phyloP scores from a whole-genome alignment of 2,329 filamentous ascomycete species.

The Coniochaeta sp. region DNA sequence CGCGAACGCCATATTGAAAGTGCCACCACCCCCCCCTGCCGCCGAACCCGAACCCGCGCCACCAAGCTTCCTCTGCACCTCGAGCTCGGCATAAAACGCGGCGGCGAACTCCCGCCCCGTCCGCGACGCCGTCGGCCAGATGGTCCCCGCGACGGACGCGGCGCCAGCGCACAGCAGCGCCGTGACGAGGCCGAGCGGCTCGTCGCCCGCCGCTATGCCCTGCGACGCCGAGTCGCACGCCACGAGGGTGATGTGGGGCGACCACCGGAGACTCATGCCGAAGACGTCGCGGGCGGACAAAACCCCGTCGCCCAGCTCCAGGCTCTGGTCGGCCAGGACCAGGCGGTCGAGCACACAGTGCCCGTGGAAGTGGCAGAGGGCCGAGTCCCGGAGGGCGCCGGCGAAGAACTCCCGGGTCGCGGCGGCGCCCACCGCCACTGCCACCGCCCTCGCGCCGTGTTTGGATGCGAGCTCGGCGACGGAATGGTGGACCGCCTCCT shows the following conservation, averaged over 20 bases:
- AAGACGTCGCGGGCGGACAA: background rate
- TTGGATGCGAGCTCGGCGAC: background rate
- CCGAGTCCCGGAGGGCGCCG: background rate
- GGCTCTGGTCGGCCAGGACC: background rate
- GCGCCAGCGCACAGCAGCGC: background rate
- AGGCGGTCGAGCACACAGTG: background rate
- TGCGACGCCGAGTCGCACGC: background rate
- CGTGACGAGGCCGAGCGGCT: background rate
- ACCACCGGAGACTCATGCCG: background rate
- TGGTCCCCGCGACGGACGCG: background rate
- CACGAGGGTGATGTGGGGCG: background rate
- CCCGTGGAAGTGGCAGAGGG: background rate
- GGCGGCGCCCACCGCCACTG: background rate
- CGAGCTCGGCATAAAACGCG: background rate
- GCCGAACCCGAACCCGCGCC: no score
- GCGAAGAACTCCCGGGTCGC: background rate
- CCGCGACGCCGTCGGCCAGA: background rate
- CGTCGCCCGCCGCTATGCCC: background rate
- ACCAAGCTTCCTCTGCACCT: no score
- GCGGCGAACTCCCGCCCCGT: background rate
- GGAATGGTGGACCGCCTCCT: background rate
- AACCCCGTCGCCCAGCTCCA: background rate
- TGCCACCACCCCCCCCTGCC: background rate
- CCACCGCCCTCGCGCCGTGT: background rate
- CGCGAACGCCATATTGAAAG: background rate